Evolutionary conservation across 2,329 filamentous ascomycete species (phyloP), one percentile per base, ranked within the genome.

Genomic region (Trichoderma asperellum): DNA sequence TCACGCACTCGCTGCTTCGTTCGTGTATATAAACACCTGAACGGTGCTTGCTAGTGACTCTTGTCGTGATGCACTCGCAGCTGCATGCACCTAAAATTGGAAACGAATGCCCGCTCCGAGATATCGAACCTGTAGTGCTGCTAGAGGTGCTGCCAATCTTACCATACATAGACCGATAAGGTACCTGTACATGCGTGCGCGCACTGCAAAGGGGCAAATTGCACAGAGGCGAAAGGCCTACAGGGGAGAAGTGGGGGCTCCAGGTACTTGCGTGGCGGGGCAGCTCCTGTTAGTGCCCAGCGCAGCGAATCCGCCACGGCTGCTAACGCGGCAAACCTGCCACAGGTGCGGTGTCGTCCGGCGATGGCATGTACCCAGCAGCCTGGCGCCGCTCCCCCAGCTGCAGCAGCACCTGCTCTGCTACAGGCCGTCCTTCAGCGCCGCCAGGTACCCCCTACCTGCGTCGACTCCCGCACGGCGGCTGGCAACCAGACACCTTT

Each of bases 191-290:
- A 43, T 35, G 49, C 59, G 11, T n/a, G 11, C 21, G 56, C 35
- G 24, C 56, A 53, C 47, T n/a, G 62, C 62, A 65, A 65, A 65
- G 62, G 62, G 62, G 62, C 62, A 65, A 57, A 65, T 65, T 57
- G 53, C 49, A 56, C 55, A 57, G 34, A 57, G 18, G 32, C 29
- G 52, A 24, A 43, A 55, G 29, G 37, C 24, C 62, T 57, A 67
- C 53, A 67, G 63, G 63, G 40, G 63, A 34, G 24, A 21, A 24
- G 63, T 49, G 63, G 53, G 63, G 53, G 37, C 12, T 21, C 11
- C 29, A 49, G 29, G 43, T 67, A 67, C 63, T 58, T 67, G 21
- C 7, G 34, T 67, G 63, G 63, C 63, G 63, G 63, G 63, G 63
- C 63, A 52, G n/a, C 35, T 43, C n/a, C 16, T 59, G 63, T 67